Conservation (phyloP, 1,284 basidiomycete species). For the Papiliotrema terrestris region DNA sequence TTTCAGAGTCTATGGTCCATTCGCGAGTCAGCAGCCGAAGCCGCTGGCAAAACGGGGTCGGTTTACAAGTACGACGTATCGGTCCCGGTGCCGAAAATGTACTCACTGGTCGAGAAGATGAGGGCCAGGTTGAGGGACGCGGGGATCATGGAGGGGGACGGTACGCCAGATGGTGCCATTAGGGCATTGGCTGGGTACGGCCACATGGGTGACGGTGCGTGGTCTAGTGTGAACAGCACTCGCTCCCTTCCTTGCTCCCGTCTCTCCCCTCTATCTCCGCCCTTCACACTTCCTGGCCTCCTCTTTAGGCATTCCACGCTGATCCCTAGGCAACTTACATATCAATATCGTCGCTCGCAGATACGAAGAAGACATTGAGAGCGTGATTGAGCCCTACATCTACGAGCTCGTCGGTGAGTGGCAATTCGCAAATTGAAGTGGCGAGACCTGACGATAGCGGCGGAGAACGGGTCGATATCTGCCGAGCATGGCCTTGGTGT, state of each 20-base stretch:
- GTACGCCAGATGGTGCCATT: slow-evolving; percentile 61
- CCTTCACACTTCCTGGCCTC: too few species aligned
- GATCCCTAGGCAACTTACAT: slow-evolving; percentile 78
- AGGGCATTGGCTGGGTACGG: slow-evolving; percentile 88
- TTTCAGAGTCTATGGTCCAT: slow-evolving; percentile 87
- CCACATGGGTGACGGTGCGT: slow-evolving; percentile 92
- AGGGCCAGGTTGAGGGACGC: slow-evolving; percentile 68
- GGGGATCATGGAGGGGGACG: slow-evolving; percentile 61
- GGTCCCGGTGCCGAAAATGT: slow-evolving; percentile 83
- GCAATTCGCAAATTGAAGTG: background rate
- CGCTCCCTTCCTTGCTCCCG: too few species aligned
- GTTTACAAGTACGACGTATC: slow-evolving; percentile 98
- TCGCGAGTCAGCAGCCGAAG: slow-evolving; percentile 91
- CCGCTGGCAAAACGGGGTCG: slow-evolving; percentile 88
- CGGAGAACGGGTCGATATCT: slow-evolving; percentile 76
- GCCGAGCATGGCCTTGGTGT: slow-evolving; percentile 92
- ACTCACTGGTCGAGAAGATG: slow-evolving; percentile 79
- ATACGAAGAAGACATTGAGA: slow-evolving; percentile 79
- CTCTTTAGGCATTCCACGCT: background rate
- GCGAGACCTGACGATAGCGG: slow-evolving; percentile 17
- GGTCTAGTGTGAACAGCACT: slow-evolving; percentile 42
- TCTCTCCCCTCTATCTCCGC: too few species aligned
- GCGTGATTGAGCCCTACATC: slow-evolving; percentile 88
- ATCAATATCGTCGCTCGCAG: slow-evolving; percentile 85
- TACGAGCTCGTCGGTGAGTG: slow-evolving; percentile 74